These are phyloP conservation scores for Fusarium sp. DNA, from an alignment of 2,329 filamentous ascomycete genomes.

Conservation along the genomic window DNA sequence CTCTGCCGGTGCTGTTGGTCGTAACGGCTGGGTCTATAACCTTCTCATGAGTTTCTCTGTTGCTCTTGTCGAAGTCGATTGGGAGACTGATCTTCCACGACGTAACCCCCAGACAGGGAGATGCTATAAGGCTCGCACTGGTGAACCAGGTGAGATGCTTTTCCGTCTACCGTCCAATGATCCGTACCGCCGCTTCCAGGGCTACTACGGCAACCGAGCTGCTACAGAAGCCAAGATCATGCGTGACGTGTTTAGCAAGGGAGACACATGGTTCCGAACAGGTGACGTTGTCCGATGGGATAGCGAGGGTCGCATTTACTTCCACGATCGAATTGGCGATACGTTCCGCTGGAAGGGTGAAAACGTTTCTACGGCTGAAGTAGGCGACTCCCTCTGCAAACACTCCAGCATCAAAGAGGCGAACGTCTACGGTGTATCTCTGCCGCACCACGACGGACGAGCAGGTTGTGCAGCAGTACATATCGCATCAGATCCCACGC, in stretches of 20 bases:
- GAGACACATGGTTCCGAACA: constrained; percentile 85
- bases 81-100: constrained; percentile 74
- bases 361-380: constrained; percentile 86
- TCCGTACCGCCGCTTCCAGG: constrained; percentile 76
- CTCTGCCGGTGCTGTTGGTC: constrained; percentile 81
- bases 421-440: constrained; percentile 85
- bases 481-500: constrained; percentile 61
- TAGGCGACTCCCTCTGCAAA: constrained; percentile 77
- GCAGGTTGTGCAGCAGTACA: constrained; percentile 83
- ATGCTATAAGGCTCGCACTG: constrained; percentile 69
- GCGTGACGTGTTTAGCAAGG: constrained; percentile 77
- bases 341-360: constrained; percentile 87
- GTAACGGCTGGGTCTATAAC: constrained; percentile 72
- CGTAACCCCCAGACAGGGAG: constrained; percentile 78
- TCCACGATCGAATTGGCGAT: constrained; percentile 84
- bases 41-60: constrained; percentile 64
- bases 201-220: constrained; percentile 80
- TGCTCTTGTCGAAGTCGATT: constrained; percentile 77
- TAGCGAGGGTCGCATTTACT: constrained; percentile 77
- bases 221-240: constrained; percentile 82
- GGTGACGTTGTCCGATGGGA: constrained; percentile 86
- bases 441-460: constrained; percentile 85
- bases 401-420: constrained; percentile 78
- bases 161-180: constrained; percentile 76
- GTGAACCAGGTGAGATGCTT: constrained; percentile 81